Evolutionary conservation across 2,329 filamentous ascomycete genomes (phyloP), one percentile per base, ranked within the genome.

Genomic region (Teratosphaeria zuluensis): DNA sequence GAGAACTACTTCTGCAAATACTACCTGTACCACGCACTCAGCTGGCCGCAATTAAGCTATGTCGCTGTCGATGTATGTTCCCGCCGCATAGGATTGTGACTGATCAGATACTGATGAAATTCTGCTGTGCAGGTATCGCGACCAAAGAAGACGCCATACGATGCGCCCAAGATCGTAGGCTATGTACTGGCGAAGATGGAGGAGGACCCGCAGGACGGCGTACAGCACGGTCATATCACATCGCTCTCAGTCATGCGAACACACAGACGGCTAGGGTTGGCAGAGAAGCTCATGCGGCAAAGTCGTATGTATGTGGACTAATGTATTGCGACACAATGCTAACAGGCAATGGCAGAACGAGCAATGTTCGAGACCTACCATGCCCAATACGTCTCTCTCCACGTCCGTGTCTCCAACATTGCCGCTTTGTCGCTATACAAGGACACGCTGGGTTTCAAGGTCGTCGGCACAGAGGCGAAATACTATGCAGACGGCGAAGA

Each of bases 1-100:
- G 94, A 99, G 77, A 99, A 99, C 81, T 99, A 99, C 84, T 97
- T 97, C 75, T 89, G 96, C 77, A 99, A 99, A 83, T 99, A 99
- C 82, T 99, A 99, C 80, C 86, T 99, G 71, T 99, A 99, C 83
- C 94, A 99, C 77, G 92, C 92, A 16, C 85, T 97, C 66, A 95
- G 91, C 68, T 99, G 94, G 94, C 94, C 94, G 53, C 92, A 97
- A 77, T 85, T 99, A 65, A 92, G 88, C 76, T 97, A 92, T 76
- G 92, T 99, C 59, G 94, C 94, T 67, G 91, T 99, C 68, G 92
- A 97, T 75, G 78, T 80, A 65, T 69, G 76, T 73, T 16, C 31
- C 6, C 53, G 21, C 31, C 19, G 42, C 42, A 19, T 19, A 48
- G 31, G 51, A 33, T 54, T 12, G 4, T 32, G 16, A 30, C 28